Base-by-base conservation (phyloP, 495 filamentous ascomycete genomes). In the Tuber aestivum region DNA sequence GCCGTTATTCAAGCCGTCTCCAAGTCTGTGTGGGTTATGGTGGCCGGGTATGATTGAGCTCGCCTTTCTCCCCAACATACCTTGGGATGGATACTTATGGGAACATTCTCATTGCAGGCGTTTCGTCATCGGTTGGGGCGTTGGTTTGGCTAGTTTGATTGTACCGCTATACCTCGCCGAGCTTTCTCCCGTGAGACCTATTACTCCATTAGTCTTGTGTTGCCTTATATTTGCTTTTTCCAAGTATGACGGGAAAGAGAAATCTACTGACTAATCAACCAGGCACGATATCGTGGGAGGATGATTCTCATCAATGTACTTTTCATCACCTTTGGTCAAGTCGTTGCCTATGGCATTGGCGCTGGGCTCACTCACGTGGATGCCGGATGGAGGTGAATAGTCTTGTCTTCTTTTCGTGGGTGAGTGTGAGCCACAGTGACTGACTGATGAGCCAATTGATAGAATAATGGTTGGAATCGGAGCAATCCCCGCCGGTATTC, bases 131-230 rank as follows among this genome's bases (percentile, higher is more conserved):
- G 94, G 94, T 21, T 84, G 92, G 48, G 94, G 92, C 0, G 91
- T 97, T 74, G 94, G 94, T 9, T 89, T 89, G 38, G 93, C 93
- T 27, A 94, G 91, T 81, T 90, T 94, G 75, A 91, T 96, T 23
- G 90, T 91, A 16, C 93, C 94, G 73, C 82, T 97, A 84, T 92
- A 88, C 76, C 88, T 89, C 48, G 86, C 86, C 3, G 88, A 90
- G 75, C 86, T 90, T 69, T 87, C 86, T 70, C 88, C 89, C 8
- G 77, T 79, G 72, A 74, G 75, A n/a, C 70, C 56, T 65, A 35
- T 35, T 18, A 5, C 7, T 35, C 16, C 0, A 20, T 18, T 14
- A 12, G 7, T 7, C 7, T 65, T n/a, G 27, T 27, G 56, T 18
- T 32, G 23, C 18, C 14, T 16, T 35, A 32, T 65, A 65, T 65